Base-by-base conservation (phyloP, 352 stramenopile genomes). In the Phytophthora citricola region DNA sequence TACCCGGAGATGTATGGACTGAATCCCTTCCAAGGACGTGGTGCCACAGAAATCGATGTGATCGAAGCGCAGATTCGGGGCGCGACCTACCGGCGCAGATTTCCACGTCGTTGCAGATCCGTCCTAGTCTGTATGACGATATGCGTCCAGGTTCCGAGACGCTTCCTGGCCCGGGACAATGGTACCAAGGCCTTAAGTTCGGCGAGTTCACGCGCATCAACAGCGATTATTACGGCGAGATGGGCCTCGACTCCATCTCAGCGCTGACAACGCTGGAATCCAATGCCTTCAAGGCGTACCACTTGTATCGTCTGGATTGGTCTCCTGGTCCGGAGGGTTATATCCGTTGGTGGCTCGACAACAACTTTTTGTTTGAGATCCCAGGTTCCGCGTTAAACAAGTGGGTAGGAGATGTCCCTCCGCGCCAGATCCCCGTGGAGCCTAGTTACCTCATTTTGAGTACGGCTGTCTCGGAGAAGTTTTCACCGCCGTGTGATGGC, bases 391-490 rank as follows among this genome's bases (percentile, higher is more conserved):
- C 85, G 41, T 69, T 98, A 70, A 98, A 83, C 69, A 75, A 76
- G 31, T 95, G 87, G 89, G 73, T 65, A 2, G 78, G 84, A 1
- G 67, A 66, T 34, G 72, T 95, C 6, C 87, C 89, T 32, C 89
- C 89, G 24, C 83, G 86, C 15, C 76, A 85, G 72, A 96, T 99
- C 48, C 97, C 97, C 0, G 91, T 96, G 46, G 97, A 99, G 76
- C 97, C 97, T 2, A 98, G 90, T 31, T 99, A 99, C 67, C 67
- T 99, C 45, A 99, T 99, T 85, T 81, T 99, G 44, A 99, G 98
- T 83, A 98, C 94, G 2, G 97, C 97, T 8, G 92, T 99, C 36
- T 99, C 95, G 2, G 97, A 97, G 29, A 99, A 98, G 47, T 96
- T 96, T 69, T 96, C 96, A 22, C 90, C 94, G 15, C 91, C 89